A percentile compares a stretch with the other conserved stretches of the same genome.
Evolutionary conservation across 2,329 filamentous ascomycete genomes (phyloP).

Genomic region (Cephalotrichum gorgonifer): DNA sequence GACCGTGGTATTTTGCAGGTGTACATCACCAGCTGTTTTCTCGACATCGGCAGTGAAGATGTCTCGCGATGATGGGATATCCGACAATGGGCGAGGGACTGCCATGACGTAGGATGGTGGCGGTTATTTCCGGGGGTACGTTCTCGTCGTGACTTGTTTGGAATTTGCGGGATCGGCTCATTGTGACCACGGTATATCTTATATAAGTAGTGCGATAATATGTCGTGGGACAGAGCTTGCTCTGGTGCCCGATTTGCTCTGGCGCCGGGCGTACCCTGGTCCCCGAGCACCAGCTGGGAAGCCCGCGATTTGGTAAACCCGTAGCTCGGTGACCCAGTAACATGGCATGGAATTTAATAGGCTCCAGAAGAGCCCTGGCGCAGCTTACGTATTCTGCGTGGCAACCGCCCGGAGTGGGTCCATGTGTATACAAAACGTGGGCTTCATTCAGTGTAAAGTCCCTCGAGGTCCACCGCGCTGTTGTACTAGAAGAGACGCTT

Average conservation of each 20-base stretch:
- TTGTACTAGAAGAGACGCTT: no score
- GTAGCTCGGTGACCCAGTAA: slow-evolving; percentile 42
- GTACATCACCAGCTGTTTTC: slow-evolving; percentile 18
- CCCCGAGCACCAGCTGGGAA: background rate
- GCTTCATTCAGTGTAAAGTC: no score
- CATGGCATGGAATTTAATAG: no score
- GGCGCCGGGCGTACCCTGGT: background rate
- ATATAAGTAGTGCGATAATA: background rate
- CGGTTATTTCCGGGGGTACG: no score
- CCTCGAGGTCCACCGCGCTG: no score
- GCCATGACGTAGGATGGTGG: background rate
- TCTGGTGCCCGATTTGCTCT: background rate
- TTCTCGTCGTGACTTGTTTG: no score
- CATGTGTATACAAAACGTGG: no score
- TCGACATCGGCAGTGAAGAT: background rate
- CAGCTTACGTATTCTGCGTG: no score
- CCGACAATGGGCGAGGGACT: background rate
- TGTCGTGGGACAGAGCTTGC: background rate
- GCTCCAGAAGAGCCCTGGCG: no score
- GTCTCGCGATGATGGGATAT: background rate
- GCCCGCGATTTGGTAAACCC: background rate
- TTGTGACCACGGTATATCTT: background rate
- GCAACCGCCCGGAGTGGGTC: no score
- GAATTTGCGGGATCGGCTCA: background rate
- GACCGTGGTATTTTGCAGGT: slow-evolving; percentile 52